Evolutionary conservation across 345 rosid species (phyloP), one percentile per base, ranked within the genome.

Genomic region (Salix arbutifolia): DNA sequence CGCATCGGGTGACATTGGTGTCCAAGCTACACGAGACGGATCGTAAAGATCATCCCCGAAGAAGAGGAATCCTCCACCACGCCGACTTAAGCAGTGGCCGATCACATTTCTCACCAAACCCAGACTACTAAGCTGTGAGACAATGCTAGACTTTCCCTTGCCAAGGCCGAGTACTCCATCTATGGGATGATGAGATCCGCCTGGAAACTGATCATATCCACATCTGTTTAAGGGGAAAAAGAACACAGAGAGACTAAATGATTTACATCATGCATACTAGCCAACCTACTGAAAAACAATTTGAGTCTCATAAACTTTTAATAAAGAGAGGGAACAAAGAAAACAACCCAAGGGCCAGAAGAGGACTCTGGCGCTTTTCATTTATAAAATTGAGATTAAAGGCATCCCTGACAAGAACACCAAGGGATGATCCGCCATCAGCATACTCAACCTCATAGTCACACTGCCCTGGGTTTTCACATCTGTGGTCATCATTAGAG

Each of bases 81-180:
- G 83, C 28, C 85, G 84, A 30, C 97, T 94, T 42, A 96, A 74
- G 82, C 99, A 96, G 78, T 96, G 98, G 37, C 98, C 99, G 11
- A 96, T 70, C 6, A 92, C 92, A 69, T 96, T 96, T 31, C 80
- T 71, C 69, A 90, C 91, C 56, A 88, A 73, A 70, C 94, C 92
- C 74, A 87, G 91, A 48, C 83, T 78, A 68, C 87, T 83, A 77
- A 96, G 98, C 87, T 94, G 99, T 14, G 97, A 89, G 6, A 90
- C 42, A 50, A 93, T 83, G 91, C 97, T 89, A 66, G 95, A 76
- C 83, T 86, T 87, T 25, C 98, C 99, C 77, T 83, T 94, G 25
- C 99, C 97, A 26, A 96, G 98, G n/a, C 99, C 99, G 38, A 96
- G 88, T 28, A 94, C 89, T 82, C 98, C 99, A 61, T 96, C 99